Evolutionary conservation across 495 filamentous ascomycete species (phyloP), one percentile per base, ranked within the genome.

Genomic region (Aspergillus homomorphus): DNA sequence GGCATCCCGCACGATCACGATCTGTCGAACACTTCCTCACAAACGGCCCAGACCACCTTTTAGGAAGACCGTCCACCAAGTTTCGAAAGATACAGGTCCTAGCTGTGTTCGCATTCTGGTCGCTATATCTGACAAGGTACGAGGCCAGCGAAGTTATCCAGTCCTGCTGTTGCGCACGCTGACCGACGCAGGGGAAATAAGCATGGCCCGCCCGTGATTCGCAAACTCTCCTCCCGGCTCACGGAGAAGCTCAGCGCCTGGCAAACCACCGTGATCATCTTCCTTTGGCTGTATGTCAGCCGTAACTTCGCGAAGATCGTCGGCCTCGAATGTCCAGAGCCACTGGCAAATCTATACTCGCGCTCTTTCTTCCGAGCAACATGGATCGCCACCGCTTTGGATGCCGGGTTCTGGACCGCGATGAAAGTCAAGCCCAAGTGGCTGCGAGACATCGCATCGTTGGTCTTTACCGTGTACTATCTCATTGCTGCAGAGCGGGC

Each of bases 391-490:
- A 98, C 94, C 0, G 94, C 91, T 0, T 71, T 98, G 56, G 94
- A 98, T 69, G 94, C 94, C 10, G 94, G 94, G 0, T 98, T 96
- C 71, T 98, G 94, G 94, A 96, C 91, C 0, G 95, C 94, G 5
- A 98, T 98, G 94, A 87, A 85, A 54, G 89, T 98, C 51, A 82
- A 82, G 48, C 83, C 79, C 54, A 92, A 90, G 64, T 91, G 89
- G 88, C 67, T 95, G 18, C 80, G 90, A 22, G 92, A 98, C 68
- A 66, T 96, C 16, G 82, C 86, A 4, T 91, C 88, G 59, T 79
- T 98, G 20, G 78, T 89, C 21, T 98, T 96, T 67, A 87, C 86
- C 1, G 67, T 85, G 1, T 98, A 96, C 73, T 98, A 98, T 70
- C 76, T 98, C 50, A 80, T 97, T 54, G 90, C 92, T 14, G 92